Evolutionary conservation across 139 green algal genomes (phyloP), one percentile per base, ranked within the genome.

Genomic region (Auxenochlorella pyrenoidosa): DNA sequence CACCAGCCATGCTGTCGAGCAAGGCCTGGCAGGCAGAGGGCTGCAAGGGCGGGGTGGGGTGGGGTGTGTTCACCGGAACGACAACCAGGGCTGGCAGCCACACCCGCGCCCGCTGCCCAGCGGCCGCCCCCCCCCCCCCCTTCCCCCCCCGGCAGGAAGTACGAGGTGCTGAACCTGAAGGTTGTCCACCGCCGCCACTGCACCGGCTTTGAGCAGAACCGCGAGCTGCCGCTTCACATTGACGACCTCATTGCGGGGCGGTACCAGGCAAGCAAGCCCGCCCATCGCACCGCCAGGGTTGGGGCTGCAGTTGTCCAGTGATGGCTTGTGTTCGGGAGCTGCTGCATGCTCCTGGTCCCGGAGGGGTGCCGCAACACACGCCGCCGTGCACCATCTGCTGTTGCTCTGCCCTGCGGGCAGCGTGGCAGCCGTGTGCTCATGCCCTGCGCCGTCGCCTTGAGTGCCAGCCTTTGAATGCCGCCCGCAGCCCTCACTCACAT

Each of bases 161-260:
- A 96, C 82, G 95, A 98, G 90, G 88, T 94, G 12, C 91, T 98
- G 79, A 88, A 93, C 70, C 89, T 98, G 73, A 91, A 92, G 44
- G 87, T 98, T 30, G 94, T 97, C 43, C 91, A 91, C 85, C 84
- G 88, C 58, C 89, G 92, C 15, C 83, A 90, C 2, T 91, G 80
- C 80, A 99, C 97, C 4, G 97, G 97, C 43, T 99, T 99, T 87
- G 97, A 99, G 92, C 95, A 97, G 87, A 92, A 85, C 34, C 98
- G 98, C 89, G 97, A 98, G 83, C 96, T 99, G 72, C 92, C 95
- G 59, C 93, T 98, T 26, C 89, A 91, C 68, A 88, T 97, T 10
- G 94, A 96, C 82, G 95, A 98, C 86, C 85, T 99, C 38, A 95
- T 99, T 12, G 97, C 96, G 0, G 97, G 96, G 8, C 91, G 97